Percentiles rank a stretch among this genome's conserved stretches.
phyloP scores from a whole-genome alignment of 495 filamentous ascomycete genomes.

The Copromyces sp. region DNA sequence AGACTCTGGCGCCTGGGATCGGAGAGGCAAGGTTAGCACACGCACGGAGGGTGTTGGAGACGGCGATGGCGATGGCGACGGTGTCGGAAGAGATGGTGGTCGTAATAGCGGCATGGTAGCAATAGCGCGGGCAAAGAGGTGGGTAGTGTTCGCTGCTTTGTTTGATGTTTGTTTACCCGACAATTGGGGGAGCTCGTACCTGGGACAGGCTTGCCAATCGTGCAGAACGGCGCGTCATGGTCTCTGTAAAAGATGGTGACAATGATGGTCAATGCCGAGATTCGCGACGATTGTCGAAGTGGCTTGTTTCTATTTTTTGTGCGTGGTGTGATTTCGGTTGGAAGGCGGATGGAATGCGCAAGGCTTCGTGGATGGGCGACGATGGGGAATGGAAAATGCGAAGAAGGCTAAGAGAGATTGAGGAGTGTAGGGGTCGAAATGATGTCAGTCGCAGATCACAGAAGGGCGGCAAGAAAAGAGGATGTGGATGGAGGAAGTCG shows the following conservation, averaged over 20 bases:
- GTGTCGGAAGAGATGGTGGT: not conserved
- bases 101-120: not conserved
- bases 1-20: slow-evolving; percentile 11
- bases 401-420: slow-evolving; percentile 6
- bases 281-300: slow-evolving; percentile 1
- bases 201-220: slow-evolving; percentile 35
- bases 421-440: slow-evolving; percentile 12
- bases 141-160: not conserved
- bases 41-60: slow-evolving; percentile 8
- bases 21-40: slow-evolving; percentile 1
- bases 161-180: slow-evolving; percentile 6
- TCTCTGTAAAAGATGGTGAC: slow-evolving; percentile 1
- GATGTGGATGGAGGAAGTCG: slow-evolving; percentile 3
- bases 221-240: slow-evolving; percentile 39
- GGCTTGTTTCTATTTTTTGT: not conserved
- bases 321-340: not conserved
- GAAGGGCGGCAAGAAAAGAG: slow-evolving; percentile 3
- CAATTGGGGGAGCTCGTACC: slow-evolving; percentile 20
- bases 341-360: not conserved
- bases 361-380: not conserved
- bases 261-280: not conserved
- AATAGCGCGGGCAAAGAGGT: not conserved
- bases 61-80: not conserved
- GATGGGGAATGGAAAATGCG: not conserved
- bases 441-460: slow-evolving; percentile 15